Evolutionary conservation across 2,329 filamentous ascomycete species (phyloP).

Genomic region (Tolypocladium sp.): DNA sequence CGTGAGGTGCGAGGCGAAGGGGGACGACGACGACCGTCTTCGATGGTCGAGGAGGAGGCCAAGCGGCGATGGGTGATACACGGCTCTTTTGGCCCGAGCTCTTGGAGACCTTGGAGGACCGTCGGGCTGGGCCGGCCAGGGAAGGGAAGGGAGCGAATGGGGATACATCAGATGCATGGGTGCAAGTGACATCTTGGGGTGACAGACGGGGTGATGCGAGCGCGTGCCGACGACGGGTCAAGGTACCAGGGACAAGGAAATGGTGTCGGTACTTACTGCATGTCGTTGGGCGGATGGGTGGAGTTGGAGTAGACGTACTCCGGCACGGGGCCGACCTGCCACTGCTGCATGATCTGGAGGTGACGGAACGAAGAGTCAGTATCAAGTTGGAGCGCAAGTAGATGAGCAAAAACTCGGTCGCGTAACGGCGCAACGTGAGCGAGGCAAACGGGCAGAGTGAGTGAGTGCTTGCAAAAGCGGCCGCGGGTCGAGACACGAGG

Average conservation of each 20-base stretch:
- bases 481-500: slow-evolving; percentile 5
- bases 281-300: slow-evolving; percentile 44
- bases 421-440: slow-evolving; percentile 4
- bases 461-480: slow-evolving; percentile 5
- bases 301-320: slow-evolving; percentile 48
- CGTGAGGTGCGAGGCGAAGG: background rate
- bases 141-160: background rate
- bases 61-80: slow-evolving; percentile 14
- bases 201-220: slow-evolving; percentile 1
- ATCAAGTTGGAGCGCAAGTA: slow-evolving; percentile 9
- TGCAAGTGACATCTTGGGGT: slow-evolving; percentile 2
- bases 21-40: slow-evolving; percentile 4
- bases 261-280: slow-evolving; percentile 44
- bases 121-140: background rate
- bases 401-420: slow-evolving; percentile 5
- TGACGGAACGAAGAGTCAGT: slow-evolving; percentile 12
- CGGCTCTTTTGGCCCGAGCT: background rate
- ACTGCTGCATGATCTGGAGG: slow-evolving; percentile 49
- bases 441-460: slow-evolving; percentile 4
- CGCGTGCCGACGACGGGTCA: background rate
- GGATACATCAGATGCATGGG: slow-evolving; percentile 1
- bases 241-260: slow-evolving; percentile 22
- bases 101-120: background rate
- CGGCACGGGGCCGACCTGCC: slow-evolving; percentile 51
- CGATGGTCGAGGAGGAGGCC: background rate